These are phyloP conservation scores for Penicillium occitanis DNA, from an alignment of 2,329 filamentous ascomycete species.

Conservation along the genomic window DNA sequence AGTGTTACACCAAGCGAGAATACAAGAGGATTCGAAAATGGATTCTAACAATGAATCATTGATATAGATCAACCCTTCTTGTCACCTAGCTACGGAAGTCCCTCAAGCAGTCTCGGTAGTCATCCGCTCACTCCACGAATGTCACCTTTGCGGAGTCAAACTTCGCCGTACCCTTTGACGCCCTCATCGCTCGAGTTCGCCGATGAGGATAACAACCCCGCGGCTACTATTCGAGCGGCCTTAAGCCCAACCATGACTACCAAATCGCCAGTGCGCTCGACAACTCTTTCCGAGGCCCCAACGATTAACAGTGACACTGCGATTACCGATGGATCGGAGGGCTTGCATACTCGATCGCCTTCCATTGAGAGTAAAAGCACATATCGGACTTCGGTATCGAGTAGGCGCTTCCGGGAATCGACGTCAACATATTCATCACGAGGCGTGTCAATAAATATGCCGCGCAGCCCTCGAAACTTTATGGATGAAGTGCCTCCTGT, in stretches of 20 bases:
- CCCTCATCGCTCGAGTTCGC: slow-evolving; percentile 49
- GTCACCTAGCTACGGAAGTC: slow-evolving; percentile 58
- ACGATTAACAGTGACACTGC: slow-evolving; percentile 18
- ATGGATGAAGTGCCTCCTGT: slow-evolving; percentile 37
- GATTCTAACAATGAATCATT: not conserved
- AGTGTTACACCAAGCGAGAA: slow-evolving; percentile 30
- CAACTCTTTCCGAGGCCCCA: slow-evolving; percentile 7
- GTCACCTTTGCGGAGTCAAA: slow-evolving; percentile 40
- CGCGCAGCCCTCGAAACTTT: slow-evolving; percentile 31
- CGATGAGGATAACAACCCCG: slow-evolving; percentile 46
- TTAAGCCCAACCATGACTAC: slow-evolving; percentile 16
- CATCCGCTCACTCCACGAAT: slow-evolving; percentile 60
- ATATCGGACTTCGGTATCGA: slow-evolving; percentile 43
- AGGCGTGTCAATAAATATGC: slow-evolving; percentile 36
- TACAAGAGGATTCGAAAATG: not conserved
- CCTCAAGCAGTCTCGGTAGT: slow-evolving; percentile 62
- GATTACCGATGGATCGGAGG: slow-evolving; percentile 13
- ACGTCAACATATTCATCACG: slow-evolving; percentile 31
- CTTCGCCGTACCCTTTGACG: slow-evolving; percentile 40
- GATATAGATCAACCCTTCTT: slow-evolving; percentile 43
- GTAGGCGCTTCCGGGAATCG: slow-evolving; percentile 39
- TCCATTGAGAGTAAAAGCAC: slow-evolving; percentile 41
- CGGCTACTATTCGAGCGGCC: slow-evolving; percentile 11
- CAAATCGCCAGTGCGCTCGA: slow-evolving; percentile 13
- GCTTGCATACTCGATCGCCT: slow-evolving; percentile 26